Conservation (phyloP, 805 yeast species). For the Yamadazyma takamatsuzukensis region DNA sequence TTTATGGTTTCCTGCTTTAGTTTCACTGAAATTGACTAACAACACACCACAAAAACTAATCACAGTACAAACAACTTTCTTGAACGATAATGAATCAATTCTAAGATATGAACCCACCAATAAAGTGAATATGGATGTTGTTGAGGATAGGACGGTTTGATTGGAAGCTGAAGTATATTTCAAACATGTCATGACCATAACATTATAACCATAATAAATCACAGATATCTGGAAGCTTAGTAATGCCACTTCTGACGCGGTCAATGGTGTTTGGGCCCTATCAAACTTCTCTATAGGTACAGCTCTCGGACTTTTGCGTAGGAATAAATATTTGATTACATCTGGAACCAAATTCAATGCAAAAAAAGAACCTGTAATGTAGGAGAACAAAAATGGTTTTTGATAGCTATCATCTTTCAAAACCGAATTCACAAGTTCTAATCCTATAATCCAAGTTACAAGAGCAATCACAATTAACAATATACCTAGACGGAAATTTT, state of each 20-base stretch:
- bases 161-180: constrained; percentile 52
- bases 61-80: constrained; percentile 40
- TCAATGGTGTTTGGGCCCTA: constrained; percentile 13
- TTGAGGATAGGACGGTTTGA: constrained; percentile 48
- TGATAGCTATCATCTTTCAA: constrained; percentile 45
- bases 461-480: constrained; percentile 39
- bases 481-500: constrained; percentile 43
- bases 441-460: constrained; percentile 46
- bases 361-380: constrained; percentile 47
- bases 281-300: no score
- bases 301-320: no score
- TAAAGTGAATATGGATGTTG: constrained; percentile 49
- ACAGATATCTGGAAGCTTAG: constrained; percentile 39
- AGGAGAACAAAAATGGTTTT: constrained; percentile 48
- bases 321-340: constrained; percentile 3
- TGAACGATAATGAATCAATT: constrained; percentile 40
- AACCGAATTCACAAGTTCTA: constrained; percentile 47
- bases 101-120: constrained; percentile 37
- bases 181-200: constrained; percentile 39
- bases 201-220: constrained; percentile 41
- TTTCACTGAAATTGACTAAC: constrained; percentile 39
- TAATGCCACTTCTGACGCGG: constrained; percentile 24
- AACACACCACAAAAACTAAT: constrained; percentile 46
- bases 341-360: constrained; percentile 44
- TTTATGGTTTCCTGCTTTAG: constrained; percentile 14